Evolutionary conservation across 2,329 filamentous ascomycete genomes (phyloP).

Genomic region (Neoascochyta sp.): DNA sequence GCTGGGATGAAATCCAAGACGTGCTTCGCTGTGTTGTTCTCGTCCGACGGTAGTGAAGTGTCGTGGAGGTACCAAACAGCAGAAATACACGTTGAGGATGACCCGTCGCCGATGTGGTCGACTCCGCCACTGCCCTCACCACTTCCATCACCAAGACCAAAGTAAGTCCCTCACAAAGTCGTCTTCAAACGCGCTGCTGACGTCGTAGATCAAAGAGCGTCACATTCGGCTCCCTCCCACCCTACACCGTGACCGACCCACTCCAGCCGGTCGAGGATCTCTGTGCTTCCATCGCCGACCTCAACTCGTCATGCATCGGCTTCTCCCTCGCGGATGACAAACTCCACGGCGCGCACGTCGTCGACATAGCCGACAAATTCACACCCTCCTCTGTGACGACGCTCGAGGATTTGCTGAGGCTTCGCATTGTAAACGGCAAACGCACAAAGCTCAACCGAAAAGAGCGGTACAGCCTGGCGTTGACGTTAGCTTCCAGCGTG

Average conservation of each 20-base stretch:
- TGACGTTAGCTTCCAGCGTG: conserved; percentile 36
- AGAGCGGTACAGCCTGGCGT: conserved; percentile 34
- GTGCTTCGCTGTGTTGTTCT: conserved; percentile 35
- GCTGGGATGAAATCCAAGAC: conserved; percentile 21
- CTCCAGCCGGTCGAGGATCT: conserved; percentile 35
- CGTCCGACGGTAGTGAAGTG: conserved; percentile 14
- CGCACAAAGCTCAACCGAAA: conserved; percentile 32
- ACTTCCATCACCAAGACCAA: conserved; percentile 15
- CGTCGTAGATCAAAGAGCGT: conserved; percentile 30
- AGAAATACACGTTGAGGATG: conserved; percentile 31
- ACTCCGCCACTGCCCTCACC: conserved; percentile 7
- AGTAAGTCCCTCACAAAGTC: conserved; percentile 11
- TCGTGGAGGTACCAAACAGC: conserved; percentile 34
- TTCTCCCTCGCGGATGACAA: conserved; percentile 31
- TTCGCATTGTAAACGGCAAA: conserved; percentile 23
- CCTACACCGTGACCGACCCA: conserved; percentile 28
- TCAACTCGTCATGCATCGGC: conserved; percentile 29
- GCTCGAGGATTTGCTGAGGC: conserved; percentile 29
- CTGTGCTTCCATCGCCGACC: conserved; percentile 32
- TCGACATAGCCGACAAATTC: conserved; percentile 15
- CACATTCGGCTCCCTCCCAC: conserved; percentile 34
- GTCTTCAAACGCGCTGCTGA: conserved; percentile 5
- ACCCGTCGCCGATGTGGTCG: no score
- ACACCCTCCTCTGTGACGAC: conserved; percentile 21
- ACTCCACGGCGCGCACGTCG: conserved; percentile 26